Conservation (phyloP, 768 basidiomycete genomes). For the Aureoboletus auriporus region DNA sequence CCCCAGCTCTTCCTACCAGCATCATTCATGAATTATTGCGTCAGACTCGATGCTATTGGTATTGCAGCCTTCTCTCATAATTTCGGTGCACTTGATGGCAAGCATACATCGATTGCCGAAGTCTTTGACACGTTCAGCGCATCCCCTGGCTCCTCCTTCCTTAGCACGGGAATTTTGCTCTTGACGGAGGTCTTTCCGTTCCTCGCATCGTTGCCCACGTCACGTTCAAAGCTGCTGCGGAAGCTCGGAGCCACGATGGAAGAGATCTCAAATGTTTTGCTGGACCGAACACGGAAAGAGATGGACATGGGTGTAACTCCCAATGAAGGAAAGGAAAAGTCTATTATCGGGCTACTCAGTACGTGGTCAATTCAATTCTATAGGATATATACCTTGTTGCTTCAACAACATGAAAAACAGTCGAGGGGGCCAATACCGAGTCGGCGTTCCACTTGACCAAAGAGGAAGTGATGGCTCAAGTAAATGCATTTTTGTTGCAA, state of each 20-base stretch:
- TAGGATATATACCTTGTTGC: neutral
- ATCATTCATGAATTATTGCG: neutral
- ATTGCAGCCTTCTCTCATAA: constrained; percentile 58
- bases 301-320: constrained; percentile 21
- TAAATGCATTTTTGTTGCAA: neutral
- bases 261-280: constrained; percentile 36
- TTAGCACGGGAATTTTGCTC: constrained; percentile 33
- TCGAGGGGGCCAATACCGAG: constrained; percentile 32
- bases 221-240: constrained; percentile 27
- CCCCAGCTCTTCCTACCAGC: neutral
- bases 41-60: constrained; percentile 53
- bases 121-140: constrained; percentile 35
- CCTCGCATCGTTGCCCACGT: constrained; percentile 35
- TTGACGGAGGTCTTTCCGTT: constrained; percentile 35
- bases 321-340: constrained; percentile 21
- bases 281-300: constrained; percentile 35
- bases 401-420: constrained; percentile 14
- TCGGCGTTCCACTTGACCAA: constrained; percentile 21
- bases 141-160: constrained; percentile 15
- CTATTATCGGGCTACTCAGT: constrained; percentile 26
- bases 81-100: constrained; percentile 50
- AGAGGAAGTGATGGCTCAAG: constrained; percentile 26
- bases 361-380: no score
- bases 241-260: constrained; percentile 34
- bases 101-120: constrained; percentile 37